phyloP scores from a whole-genome alignment of 805 yeast species.

The Blastobotrys terrestris region DNA sequence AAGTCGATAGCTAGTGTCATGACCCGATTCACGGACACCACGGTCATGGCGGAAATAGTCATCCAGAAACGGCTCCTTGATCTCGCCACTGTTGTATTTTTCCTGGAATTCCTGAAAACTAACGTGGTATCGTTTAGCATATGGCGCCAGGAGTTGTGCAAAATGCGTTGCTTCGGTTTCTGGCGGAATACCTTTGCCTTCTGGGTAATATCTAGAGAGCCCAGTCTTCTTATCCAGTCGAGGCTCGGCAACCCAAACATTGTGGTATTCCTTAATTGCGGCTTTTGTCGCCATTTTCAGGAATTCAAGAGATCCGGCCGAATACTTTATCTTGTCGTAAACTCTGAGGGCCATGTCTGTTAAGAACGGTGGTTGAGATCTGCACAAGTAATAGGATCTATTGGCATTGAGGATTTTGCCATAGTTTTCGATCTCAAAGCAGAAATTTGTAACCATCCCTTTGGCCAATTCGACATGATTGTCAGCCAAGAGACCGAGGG shows the following conservation, averaged over 20 bases:
- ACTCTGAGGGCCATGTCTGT: constrained; percentile 84
- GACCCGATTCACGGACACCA: constrained; percentile 94
- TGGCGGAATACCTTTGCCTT: constrained; percentile 91
- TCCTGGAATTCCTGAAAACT: constrained; percentile 58
- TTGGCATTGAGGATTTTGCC: constrained; percentile 94
- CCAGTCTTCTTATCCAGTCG: constrained; percentile 70
- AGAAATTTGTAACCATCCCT: constrained; percentile 89
- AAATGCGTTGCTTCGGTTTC: constrained; percentile 93
- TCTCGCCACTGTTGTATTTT: constrained; percentile 58
- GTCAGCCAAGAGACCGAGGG: constrained; percentile 71
- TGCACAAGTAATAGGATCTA: constrained; percentile 79
- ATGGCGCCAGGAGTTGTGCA: constrained; percentile 60
- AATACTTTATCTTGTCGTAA: constrained; percentile 44
- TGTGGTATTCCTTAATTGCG: constrained; percentile 79
- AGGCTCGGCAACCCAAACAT: constrained; percentile 74
- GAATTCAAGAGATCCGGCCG: constrained; percentile 46
- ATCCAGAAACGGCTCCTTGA: constrained; percentile 77
- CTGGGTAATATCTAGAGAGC: constrained; percentile 83
- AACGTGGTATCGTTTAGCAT: constrained; percentile 53
- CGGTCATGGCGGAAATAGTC: constrained; percentile 86
- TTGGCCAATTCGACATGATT: constrained; percentile 63
- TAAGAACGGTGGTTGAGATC: constrained; percentile 95
- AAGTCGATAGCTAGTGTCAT: constrained; percentile 85
- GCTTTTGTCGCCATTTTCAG: constrained; percentile 60
- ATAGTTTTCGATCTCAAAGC: constrained; percentile 82